Conservation (phyloP, 192 early-diverging fungal species). For the Lunasporangiospora selenospora region DNA sequence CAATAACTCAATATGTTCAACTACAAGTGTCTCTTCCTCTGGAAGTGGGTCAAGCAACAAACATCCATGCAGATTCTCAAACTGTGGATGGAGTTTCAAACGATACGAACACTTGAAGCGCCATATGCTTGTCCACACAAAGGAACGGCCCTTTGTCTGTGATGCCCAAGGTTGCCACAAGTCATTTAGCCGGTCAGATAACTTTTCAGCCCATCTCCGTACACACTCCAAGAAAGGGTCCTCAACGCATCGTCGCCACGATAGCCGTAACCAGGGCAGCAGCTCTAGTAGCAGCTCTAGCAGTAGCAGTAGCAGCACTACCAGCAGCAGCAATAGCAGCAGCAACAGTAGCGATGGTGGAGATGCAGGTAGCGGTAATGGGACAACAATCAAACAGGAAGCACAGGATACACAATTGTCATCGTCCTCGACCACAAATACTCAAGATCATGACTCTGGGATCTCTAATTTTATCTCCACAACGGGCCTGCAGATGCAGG, state of each 20-base stretch:
- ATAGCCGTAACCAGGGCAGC: background rate
- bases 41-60: conserved; percentile 51
- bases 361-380: no score
- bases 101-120: conserved; percentile 79
- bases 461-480: no score
- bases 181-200: conserved; percentile 71
- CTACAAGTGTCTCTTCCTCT: conserved; percentile 29
- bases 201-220: conserved; percentile 68
- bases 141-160: conserved; percentile 67
- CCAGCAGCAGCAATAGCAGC: background rate
- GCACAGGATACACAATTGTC: background rate
- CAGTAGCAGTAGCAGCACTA: background rate
- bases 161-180: conserved; percentile 68
- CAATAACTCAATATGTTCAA: conserved; percentile 23
- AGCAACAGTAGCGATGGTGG: background rate
- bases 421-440: no score
- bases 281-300: background rate
- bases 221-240: conserved; percentile 65
- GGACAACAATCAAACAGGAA: background rate
- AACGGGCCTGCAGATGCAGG: no score
- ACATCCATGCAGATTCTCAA: conserved; percentile 55
- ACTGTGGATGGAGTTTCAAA: conserved; percentile 67
- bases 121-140: conserved; percentile 73
- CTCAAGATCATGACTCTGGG: no score
- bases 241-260: background rate